Evolutionary conservation across 2,329 filamentous ascomycete genomes (phyloP).

Genomic region (Pestalotiopsis sp.): DNA sequence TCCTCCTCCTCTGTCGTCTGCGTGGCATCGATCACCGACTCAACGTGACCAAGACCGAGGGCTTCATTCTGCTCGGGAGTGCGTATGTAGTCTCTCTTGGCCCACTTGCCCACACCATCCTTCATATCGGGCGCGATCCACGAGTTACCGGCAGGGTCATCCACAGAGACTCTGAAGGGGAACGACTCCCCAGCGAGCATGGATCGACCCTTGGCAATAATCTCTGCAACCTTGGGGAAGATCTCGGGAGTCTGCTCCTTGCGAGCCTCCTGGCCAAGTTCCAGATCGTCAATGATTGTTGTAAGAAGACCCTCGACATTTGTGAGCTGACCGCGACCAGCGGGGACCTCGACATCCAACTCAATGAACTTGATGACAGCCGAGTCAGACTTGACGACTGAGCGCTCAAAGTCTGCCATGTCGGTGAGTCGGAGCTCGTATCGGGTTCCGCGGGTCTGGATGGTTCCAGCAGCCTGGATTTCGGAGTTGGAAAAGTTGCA

Average conservation of each 20-base stretch:
- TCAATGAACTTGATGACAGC: slow-evolving; percentile 87
- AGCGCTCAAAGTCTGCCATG: slow-evolving; percentile 75
- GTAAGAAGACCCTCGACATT: slow-evolving; percentile 89
- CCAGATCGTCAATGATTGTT: slow-evolving; percentile 79
- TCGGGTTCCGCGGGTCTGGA: slow-evolving; percentile 84
- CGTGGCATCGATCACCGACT: slow-evolving; percentile 51
- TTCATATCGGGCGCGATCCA: slow-evolving; percentile 90
- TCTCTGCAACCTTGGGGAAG: slow-evolving; percentile 73
- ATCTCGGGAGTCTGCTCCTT: slow-evolving; percentile 79
- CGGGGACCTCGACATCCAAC: slow-evolving; percentile 89
- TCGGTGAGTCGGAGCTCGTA: slow-evolving; percentile 80
- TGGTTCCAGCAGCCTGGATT: slow-evolving; percentile 87
- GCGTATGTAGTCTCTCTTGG: slow-evolving; percentile 80
- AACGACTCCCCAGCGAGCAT: slow-evolving; percentile 80
- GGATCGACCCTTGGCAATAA: slow-evolving; percentile 72
- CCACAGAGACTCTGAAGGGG: slow-evolving; percentile 85
- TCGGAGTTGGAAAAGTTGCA: slow-evolving; percentile 92
- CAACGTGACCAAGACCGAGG: slow-evolving; percentile 73
- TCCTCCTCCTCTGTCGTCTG: slow-evolving; percentile 60
- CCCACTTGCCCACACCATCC: slow-evolving; percentile 84
- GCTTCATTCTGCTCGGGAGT: slow-evolving; percentile 84
- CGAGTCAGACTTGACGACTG: slow-evolving; percentile 90
- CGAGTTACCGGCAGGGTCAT: slow-evolving; percentile 94
- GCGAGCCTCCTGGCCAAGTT: slow-evolving; percentile 78
- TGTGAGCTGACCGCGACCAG: slow-evolving; percentile 86